phyloP scores from a whole-genome alignment of 176 grass and related monocot genomes.

The Leersia perrieri region DNA sequence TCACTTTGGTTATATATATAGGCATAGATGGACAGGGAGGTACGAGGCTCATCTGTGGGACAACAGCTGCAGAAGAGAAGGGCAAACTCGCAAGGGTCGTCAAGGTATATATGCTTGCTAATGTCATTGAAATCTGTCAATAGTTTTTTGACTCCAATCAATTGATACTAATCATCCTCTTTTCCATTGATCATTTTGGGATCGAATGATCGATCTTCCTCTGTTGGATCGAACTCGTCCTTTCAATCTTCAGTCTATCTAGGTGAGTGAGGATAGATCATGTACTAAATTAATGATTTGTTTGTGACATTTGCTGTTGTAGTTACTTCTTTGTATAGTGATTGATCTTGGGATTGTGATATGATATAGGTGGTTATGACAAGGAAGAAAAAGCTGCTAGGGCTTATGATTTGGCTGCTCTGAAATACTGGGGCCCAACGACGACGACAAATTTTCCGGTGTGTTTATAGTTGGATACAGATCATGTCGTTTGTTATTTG shows the following conservation, averaged over 20 bases:
- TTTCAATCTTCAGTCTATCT: slow-evolving; percentile 70
- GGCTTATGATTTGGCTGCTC: slow-evolving; percentile 97
- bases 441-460: slow-evolving; percentile 98
- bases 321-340: not conserved
- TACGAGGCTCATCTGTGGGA: slow-evolving; percentile 99
- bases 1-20: slow-evolving; percentile 32
- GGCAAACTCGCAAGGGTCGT: slow-evolving; percentile 92
- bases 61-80: slow-evolving; percentile 98
- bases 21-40: slow-evolving; percentile 98
- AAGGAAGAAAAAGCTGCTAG: slow-evolving; percentile 99
- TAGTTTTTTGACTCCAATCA: not conserved
- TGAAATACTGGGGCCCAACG: slow-evolving; percentile 91
- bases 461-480: not conserved
- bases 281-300: not conserved
- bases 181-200: slow-evolving; percentile 1
- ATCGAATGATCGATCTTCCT: not conserved
- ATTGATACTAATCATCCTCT: slow-evolving; percentile 16
- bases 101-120: slow-evolving; percentile 53
- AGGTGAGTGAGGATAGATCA: slow-evolving; percentile 36
- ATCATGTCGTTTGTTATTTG: not conserved
- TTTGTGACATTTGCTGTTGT: not conserved
- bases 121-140: not conserved
- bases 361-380: slow-evolving; percentile 99
- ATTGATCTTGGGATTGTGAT: not conserved
- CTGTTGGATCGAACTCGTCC: slow-evolving; percentile 12